Evolutionary conservation across 495 filamentous ascomycete genomes (phyloP).

Genomic region (Patellaria atrata): DNA sequence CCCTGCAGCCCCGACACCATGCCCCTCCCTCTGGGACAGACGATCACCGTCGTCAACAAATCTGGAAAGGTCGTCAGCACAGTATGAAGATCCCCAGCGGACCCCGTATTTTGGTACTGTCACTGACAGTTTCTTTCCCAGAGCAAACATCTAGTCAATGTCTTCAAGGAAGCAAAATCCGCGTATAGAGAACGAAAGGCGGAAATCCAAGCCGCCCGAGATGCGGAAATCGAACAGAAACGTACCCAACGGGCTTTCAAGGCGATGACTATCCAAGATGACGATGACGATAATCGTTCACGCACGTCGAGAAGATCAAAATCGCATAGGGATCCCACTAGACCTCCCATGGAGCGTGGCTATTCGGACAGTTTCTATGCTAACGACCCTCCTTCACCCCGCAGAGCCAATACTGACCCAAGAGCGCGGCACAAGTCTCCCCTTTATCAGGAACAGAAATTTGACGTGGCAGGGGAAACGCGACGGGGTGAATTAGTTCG

Average conservation of each 20-base stretch:
- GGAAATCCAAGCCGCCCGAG: constrained; percentile 52
- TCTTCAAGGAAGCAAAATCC: constrained; percentile 77
- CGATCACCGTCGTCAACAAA: constrained; percentile 81
- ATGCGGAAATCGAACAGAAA: constrained; percentile 40
- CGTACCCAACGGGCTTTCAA: constrained; percentile 35
- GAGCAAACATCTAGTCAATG: constrained; percentile 75
- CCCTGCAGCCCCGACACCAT: no score
- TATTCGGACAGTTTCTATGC: constrained; percentile 27
- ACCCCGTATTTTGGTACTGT: background rate
- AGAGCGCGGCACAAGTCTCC: no score
- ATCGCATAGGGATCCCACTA: constrained; percentile 10
- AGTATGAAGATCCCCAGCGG: constrained; percentile 36
- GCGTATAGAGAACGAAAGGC: constrained; percentile 76
- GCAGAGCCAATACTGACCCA: no score
- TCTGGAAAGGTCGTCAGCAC: constrained; percentile 87
- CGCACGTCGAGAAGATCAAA: constrained; percentile 11
- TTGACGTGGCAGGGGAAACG: constrained; percentile 12
- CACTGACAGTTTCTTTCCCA: constrained; percentile 31
- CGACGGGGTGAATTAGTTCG: constrained; percentile 20
- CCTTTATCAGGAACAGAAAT: constrained; percentile 13
- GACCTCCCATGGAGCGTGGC: constrained; percentile 23
- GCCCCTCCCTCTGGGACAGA: constrained; percentile 47
- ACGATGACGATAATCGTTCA: constrained; percentile 19
- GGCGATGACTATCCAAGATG: constrained; percentile 37
- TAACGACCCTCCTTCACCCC: constrained; percentile 18